These are phyloP conservation scores for Chlorella vulgaris DNA, from an alignment of 139 green algal genomes.

Conservation along the genomic window DNA sequence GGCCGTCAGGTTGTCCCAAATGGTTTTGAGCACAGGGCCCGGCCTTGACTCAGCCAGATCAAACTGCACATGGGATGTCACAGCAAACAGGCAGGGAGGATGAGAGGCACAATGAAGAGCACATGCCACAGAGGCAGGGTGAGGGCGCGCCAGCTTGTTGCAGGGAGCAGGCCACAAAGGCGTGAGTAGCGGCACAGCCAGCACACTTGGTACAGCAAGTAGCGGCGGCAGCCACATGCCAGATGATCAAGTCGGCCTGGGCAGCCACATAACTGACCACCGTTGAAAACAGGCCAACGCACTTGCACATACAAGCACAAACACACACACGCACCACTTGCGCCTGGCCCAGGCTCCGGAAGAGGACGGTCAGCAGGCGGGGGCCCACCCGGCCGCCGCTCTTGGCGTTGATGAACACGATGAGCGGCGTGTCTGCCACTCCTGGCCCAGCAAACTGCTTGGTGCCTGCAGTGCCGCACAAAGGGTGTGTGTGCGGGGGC, in stretches of 20 bases:
- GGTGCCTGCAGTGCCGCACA: too few species aligned
- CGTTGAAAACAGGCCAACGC: not conserved
- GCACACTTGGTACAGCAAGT: too few species aligned
- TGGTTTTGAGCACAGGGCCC: constrained; percentile 67
- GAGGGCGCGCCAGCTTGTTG: too few species aligned
- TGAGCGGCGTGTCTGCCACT: constrained; percentile 64
- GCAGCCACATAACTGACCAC: too few species aligned
- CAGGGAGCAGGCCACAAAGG: too few species aligned
- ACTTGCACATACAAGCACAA: not conserved
- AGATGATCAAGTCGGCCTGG: too few species aligned
- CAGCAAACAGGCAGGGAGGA: not conserved
- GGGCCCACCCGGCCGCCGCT: constrained; percentile 75
- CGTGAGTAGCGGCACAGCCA: too few species aligned
- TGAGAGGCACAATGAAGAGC: not conserved
- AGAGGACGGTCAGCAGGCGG: constrained; percentile 66
- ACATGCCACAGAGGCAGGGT: not conserved
- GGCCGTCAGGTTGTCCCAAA: constrained; percentile 73
- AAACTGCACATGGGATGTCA: too few species aligned
- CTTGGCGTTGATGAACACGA: constrained; percentile 88
- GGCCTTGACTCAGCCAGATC: constrained; percentile 74
- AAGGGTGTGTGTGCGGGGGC: too few species aligned
- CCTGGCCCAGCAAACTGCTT: constrained; percentile 41
- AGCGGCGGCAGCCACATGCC: too few species aligned
- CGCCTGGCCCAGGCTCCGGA: constrained; percentile 60
- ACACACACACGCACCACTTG: constrained; percentile 50